Base-by-base conservation (phyloP, 2,329 filamentous ascomycete genomes). In the Pseudophaeomoniella oleicola region DNA sequence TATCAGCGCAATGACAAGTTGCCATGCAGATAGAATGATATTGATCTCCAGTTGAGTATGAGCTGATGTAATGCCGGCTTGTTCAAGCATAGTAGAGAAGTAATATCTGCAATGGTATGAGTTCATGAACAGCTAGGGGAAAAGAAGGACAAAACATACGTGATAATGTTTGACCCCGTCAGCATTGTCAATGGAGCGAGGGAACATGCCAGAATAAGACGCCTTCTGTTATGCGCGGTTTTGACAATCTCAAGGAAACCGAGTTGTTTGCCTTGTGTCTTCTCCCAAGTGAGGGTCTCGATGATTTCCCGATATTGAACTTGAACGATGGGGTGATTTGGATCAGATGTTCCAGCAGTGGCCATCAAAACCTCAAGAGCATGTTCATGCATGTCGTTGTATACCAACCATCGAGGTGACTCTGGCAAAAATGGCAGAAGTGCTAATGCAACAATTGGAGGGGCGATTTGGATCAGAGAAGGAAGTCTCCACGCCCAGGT, bases 71-170 rank as follows among this genome's bases (percentile, higher is more conserved):
- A 27, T 27, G 6, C 22, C 22, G 22, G 22, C 22, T 27, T 27
- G 22, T 27, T 27, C 22, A 6, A 27, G 22, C 22, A 27, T 27
- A n/a, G 22, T 27, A n/a, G 22, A 27, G 22, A 27, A 27, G 22
- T 27, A 27, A 27, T 27, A 27, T 27, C 22, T 27, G n/a, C 9
- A n/a, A 27, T 27, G 6, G 18, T 16, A 16, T 35, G 12, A 35
- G 33, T 18, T 9, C 5, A 9, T 19, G 10, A 15, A 35, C 33
- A 15, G 5, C 18, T 9, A 18, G 10, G 13, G 13, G 37, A 55
- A 50, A 0, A 71, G 55, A 47, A 64, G 2, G 62, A 60, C 4
- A 65, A 55, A 44, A 62, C 64, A 40, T 57, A 62, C 5, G 54
- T 59, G 3, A 55, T 56, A 37, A 65, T 59, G 30, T 60, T 55